Evolutionary conservation across 2,329 filamentous ascomycete genomes (phyloP).

Genomic region (Stylonectria norvegica): DNA sequence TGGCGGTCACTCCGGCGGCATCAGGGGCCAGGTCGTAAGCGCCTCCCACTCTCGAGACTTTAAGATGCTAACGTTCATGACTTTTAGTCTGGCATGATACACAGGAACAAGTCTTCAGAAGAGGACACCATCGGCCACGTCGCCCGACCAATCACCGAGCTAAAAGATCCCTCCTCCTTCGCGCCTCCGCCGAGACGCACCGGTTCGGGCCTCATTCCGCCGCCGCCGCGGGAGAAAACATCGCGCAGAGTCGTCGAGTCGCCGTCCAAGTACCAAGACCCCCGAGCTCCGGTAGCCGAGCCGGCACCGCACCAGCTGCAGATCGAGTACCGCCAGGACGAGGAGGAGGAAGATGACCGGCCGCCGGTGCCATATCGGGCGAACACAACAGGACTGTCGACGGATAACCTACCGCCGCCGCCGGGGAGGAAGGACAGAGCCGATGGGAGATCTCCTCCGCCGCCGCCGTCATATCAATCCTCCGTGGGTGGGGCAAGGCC

Average conservation of each 20-base stretch:
- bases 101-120: conserved; percentile 30
- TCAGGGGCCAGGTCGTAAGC: too few relatives aligned
- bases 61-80: not conserved
- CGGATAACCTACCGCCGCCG: conserved; percentile 66
- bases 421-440: conserved; percentile 53
- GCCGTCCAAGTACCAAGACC: conserved; percentile 35
- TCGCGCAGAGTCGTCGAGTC: conserved; percentile 28
- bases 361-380: conserved; percentile 64
- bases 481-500: conserved; percentile 24
- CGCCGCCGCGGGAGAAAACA: conserved; percentile 23
- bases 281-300: conserved; percentile 18
- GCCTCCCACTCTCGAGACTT: not conserved
- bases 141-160: conserved; percentile 60
- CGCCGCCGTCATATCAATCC: conserved; percentile 31
- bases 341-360: conserved; percentile 33
- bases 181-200: conserved; percentile 72
- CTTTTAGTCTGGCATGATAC: not conserved
- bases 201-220: conserved; percentile 33
- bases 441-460: conserved; percentile 30
- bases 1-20: too few relatives aligned
- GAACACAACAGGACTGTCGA: conserved; percentile 69
- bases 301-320: conserved; percentile 11
- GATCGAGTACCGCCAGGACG: conserved; percentile 11
- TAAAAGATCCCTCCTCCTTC: conserved; percentile 75
- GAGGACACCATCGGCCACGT: conserved; percentile 33